phyloP scores from a whole-genome alignment of 2,329 filamentous ascomycete species.

The Ascochyta viciae-villosae region DNA sequence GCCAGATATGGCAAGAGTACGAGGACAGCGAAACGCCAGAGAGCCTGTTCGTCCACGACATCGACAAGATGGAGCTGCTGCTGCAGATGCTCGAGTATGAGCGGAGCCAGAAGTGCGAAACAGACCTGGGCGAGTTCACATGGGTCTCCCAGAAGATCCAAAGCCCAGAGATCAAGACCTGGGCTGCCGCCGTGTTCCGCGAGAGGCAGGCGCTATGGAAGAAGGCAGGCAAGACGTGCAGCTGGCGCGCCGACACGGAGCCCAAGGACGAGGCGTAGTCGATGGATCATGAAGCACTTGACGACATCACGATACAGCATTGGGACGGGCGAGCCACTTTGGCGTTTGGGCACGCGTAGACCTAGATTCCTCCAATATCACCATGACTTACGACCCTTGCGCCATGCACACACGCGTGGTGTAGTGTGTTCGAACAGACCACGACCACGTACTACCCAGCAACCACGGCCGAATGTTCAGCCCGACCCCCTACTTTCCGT shows the following conservation, averaged over 20 bases:
- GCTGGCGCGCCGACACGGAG: conserved; percentile 36
- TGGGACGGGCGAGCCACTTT: neutral
- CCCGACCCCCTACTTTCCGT: neutral
- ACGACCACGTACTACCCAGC: neutral
- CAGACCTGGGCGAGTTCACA: conserved; percentile 87
- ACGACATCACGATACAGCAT: conserved; percentile 16
- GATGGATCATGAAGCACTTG: neutral
- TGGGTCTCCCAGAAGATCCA: conserved; percentile 77
- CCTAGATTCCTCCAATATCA: conserved; percentile 8
- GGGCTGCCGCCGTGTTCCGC: conserved; percentile 77
- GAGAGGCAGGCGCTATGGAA: conserved; percentile 81
- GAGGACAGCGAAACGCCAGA: conserved; percentile 86
- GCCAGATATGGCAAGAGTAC: conserved; percentile 91
- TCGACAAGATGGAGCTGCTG: conserved; percentile 95
- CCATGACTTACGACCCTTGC: neutral
- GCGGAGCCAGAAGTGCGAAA: conserved; percentile 66
- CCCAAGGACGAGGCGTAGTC: conserved; percentile 23
- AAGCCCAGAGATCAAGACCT: conserved; percentile 78
- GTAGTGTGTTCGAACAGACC: no score
- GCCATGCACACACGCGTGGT: neutral
- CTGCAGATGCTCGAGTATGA: conserved; percentile 98
- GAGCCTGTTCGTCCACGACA: conserved; percentile 89
- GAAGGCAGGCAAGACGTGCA: conserved; percentile 42
- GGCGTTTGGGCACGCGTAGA: conserved; percentile 14
- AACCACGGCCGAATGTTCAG: neutral